Conservation (phyloP, 78 protist genomes). For the Dictyostelium capitatum region DNA sequence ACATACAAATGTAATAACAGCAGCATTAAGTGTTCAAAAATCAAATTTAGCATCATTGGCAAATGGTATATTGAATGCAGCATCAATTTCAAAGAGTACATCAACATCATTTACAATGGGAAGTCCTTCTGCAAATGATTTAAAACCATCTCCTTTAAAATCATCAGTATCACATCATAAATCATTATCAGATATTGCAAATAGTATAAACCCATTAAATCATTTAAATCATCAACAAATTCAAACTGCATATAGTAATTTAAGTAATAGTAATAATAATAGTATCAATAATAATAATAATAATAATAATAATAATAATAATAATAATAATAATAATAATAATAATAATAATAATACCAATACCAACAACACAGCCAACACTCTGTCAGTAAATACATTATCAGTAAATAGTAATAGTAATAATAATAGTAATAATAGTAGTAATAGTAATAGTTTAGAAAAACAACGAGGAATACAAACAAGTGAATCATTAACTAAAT, state of each 20-base stretch:
- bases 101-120: slow-evolving; percentile 76
- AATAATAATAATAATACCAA: background rate
- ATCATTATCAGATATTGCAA: slow-evolving; percentile 35
- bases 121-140: background rate
- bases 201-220: background rate
- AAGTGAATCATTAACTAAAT: slow-evolving; percentile 1
- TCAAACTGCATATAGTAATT: background rate
- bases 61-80: slow-evolving; percentile 6
- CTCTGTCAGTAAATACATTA: too few species aligned
- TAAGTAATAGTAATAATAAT: background rate
- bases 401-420: background rate
- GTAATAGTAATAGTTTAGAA: background rate
- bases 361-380: background rate
- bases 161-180: slow-evolving; percentile 43
- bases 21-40: slow-evolving; percentile 2
- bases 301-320: slow-evolving; percentile 15
- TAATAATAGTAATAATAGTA: background rate
- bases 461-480: background rate
- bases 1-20: background rate
- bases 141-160: background rate
- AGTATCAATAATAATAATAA: background rate
- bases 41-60: slow-evolving; percentile 31
- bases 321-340: background rate
- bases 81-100: slow-evolving; percentile 39
- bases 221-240: background rate